Evolutionary conservation across 805 yeast genomes (phyloP).

Genomic region (Komagataella kurtzmanii): DNA sequence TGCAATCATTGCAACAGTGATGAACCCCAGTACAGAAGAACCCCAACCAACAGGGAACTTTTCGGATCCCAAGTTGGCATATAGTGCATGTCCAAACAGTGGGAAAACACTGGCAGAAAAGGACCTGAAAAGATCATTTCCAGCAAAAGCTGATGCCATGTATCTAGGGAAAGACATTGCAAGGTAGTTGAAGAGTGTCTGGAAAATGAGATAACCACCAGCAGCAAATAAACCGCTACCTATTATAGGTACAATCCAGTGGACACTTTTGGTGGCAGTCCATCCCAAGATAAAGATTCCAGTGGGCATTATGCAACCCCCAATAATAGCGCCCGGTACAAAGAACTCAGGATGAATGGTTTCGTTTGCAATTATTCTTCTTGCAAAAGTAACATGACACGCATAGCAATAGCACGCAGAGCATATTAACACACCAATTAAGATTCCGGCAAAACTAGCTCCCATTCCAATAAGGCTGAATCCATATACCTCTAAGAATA

Average conservation of each 20-base stretch:
- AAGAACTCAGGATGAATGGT: slow-evolving; percentile 30
- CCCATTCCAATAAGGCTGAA: slow-evolving; percentile 37
- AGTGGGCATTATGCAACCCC: slow-evolving; percentile 33
- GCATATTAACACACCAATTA: slow-evolving; percentile 31
- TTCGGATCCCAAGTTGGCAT: slow-evolving; percentile 22
- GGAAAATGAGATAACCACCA: slow-evolving; percentile 34
- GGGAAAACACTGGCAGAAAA: slow-evolving; percentile 48
- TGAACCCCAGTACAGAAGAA: slow-evolving; percentile 30
- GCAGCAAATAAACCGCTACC: slow-evolving; percentile 26
- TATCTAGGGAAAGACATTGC: slow-evolving; percentile 33
- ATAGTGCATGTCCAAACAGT: slow-evolving; percentile 37
- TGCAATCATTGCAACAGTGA: slow-evolving; percentile 26
- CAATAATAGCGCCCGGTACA: slow-evolving; percentile 44
- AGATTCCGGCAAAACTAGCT: slow-evolving; percentile 28
- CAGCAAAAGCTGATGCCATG: slow-evolving; percentile 47
- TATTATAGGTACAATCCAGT: slow-evolving; percentile 39
- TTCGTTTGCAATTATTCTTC: slow-evolving; percentile 13
- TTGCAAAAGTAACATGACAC: slow-evolving; percentile 8
- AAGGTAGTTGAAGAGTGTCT: slow-evolving; percentile 35
- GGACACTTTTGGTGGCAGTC: slow-evolving; percentile 36
- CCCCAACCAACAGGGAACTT: slow-evolving; percentile 53
- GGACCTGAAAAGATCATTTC: slow-evolving; percentile 37
- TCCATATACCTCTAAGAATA: slow-evolving; percentile 27
- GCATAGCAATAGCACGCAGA: slow-evolving; percentile 5
- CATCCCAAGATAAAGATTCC: slow-evolving; percentile 51